Conservation (phyloP, 352 stramenopile genomes). For the Globisporangium lucens region DNA sequence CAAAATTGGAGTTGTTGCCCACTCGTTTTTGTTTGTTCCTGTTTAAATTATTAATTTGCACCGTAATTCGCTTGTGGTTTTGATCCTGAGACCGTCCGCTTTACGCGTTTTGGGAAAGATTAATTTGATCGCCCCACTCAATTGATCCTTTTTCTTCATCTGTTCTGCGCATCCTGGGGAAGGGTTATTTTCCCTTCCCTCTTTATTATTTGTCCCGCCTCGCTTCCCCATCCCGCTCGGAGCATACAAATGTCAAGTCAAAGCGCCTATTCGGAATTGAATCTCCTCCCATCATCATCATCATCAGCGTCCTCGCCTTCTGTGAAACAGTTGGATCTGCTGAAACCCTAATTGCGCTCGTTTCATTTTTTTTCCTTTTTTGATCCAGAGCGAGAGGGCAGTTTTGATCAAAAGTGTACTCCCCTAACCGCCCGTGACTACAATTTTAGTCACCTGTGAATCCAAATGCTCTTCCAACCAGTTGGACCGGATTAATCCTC, state of each 20-base stretch:
- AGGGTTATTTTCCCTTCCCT: no score
- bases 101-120: background rate
- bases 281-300: background rate
- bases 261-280: background rate
- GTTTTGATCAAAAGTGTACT: background rate
- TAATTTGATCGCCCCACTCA: background rate
- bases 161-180: background rate
- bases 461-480: background rate
- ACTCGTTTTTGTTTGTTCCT: background rate
- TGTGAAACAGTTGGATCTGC: background rate
- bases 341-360: background rate
- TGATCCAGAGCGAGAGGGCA: no score
- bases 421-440: background rate
- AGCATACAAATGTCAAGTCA: background rate
- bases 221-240: background rate
- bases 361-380: background rate
- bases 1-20: background rate
- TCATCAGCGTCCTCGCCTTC: background rate
- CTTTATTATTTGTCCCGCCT: no score
- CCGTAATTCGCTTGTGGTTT: background rate
- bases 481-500: background rate
- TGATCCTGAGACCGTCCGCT: slow-evolving; percentile 1
- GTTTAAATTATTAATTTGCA: background rate
- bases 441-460: slow-evolving; percentile 6
- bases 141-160: background rate